A percentile compares a stretch with the other conserved stretches of the same genome.
phyloP scores from a whole-genome alignment of 495 filamentous ascomycete species.

The Articulospora tetracladia region DNA sequence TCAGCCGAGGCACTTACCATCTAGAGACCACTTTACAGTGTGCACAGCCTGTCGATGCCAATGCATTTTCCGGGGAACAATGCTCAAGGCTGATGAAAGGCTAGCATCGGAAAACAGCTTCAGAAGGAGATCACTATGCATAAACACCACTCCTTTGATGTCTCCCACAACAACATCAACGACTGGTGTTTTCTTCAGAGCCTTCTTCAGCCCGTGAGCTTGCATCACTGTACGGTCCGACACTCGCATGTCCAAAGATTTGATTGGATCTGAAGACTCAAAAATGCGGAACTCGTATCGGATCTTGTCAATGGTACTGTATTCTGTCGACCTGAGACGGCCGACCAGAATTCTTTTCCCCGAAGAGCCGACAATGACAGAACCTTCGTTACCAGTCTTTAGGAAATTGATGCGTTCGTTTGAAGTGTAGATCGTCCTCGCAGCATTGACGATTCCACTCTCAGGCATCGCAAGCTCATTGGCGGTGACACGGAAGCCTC shows the following conservation, averaged over 20 bases:
- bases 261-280: slow-evolving; percentile 49
- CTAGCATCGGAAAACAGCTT: slow-evolving; percentile 36
- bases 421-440: slow-evolving; percentile 26
- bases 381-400: slow-evolving; percentile 22
- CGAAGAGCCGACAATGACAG: slow-evolving; percentile 35
- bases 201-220: slow-evolving; percentile 28
- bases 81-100: slow-evolving; percentile 16
- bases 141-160: slow-evolving; percentile 65
- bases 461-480: slow-evolving; percentile 28
- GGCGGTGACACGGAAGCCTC: slow-evolving; percentile 38
- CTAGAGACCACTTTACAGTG: slow-evolving; percentile 80
- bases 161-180: slow-evolving; percentile 75
- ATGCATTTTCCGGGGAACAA: slow-evolving; percentile 55
- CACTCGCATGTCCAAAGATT: slow-evolving; percentile 53
- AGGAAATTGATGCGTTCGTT: slow-evolving; percentile 23
- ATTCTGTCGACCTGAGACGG: slow-evolving; percentile 25
- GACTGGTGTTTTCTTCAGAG: slow-evolving; percentile 28
- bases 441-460: slow-evolving; percentile 17
- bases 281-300: slow-evolving; percentile 46
- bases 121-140: slow-evolving; percentile 69
- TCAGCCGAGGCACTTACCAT: slow-evolving; percentile 58
- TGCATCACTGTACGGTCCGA: slow-evolving; percentile 18
- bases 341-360: slow-evolving; percentile 36
- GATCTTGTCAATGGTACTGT: slow-evolving; percentile 32
- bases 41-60: slow-evolving; percentile 87